phyloP scores from a whole-genome alignment of 129 eudicot genomes.

The Apium graveolens region DNA sequence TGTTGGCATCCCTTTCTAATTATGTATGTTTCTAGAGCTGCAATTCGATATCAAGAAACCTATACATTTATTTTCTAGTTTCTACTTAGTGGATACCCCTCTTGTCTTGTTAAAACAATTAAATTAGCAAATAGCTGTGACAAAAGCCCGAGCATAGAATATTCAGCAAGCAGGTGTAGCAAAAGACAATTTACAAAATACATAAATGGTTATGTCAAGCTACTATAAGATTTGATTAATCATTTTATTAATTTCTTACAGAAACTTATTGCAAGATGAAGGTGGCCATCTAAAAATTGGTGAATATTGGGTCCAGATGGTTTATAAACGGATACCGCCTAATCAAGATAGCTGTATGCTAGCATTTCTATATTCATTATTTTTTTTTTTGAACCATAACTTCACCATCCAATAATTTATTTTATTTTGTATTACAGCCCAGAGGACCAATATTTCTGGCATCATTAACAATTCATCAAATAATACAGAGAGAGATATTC shows the following conservation, averaged over 20 bases:
- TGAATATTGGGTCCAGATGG: slow-evolving; percentile 70
- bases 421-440: slow-evolving; percentile 21
- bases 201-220: not conserved
- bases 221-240: not conserved
- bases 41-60: not conserved
- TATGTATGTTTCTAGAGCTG: not conserved
- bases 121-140: not conserved
- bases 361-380: not conserved
- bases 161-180: not conserved
- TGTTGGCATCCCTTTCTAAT: not conserved
- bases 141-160: not conserved
- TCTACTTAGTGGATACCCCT: not conserved
- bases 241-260: slow-evolving; percentile 13
- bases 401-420: slow-evolving; percentile 5
- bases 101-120: not conserved
- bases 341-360: slow-evolving; percentile 41
- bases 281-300: slow-evolving; percentile 72
- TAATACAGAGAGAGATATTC: slow-evolving; percentile 48
- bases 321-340: slow-evolving; percentile 42
- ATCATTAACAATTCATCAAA: slow-evolving; percentile 14
- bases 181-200: not conserved
- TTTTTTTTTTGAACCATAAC: not conserved
- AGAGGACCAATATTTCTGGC: slow-evolving; percentile 12
- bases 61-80: not conserved
- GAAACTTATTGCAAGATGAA: slow-evolving; percentile 66